These are phyloP conservation scores for Xylaria flabelliformis DNA, from an alignment of 495 filamentous ascomycete genomes.

Conservation along the genomic window DNA sequence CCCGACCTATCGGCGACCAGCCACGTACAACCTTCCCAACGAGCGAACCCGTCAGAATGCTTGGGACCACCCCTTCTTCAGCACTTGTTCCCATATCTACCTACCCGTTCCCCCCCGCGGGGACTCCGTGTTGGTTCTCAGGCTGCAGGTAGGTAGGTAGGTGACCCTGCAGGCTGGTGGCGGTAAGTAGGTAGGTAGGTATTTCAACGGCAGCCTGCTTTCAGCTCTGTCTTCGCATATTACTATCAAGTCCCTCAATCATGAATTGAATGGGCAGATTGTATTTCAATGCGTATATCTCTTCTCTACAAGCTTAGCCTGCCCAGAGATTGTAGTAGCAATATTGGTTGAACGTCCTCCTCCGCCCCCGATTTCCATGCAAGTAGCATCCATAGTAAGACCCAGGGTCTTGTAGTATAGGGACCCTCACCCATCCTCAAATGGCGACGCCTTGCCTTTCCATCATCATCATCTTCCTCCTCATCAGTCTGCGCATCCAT, in stretches of 20 bases:
- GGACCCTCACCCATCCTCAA: slow-evolving; percentile 12
- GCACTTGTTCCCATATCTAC: background rate
- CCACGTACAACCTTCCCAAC: slow-evolving; percentile 7
- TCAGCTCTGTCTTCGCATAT: background rate
- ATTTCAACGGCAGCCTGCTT: slow-evolving; percentile 1
- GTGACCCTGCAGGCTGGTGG: slow-evolving; percentile 7
- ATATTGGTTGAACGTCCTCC: background rate
- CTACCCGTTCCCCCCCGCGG: background rate
- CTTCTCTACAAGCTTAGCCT: background rate
- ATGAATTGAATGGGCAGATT: background rate
- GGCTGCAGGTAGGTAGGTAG: slow-evolving; percentile 3
- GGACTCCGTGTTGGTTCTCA: slow-evolving; percentile 5
- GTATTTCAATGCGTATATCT: background rate
- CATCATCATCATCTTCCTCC: slow-evolving; percentile 3
- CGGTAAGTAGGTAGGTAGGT: background rate
- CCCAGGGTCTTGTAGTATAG: slow-evolving; percentile 29
- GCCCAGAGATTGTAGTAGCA: slow-evolving; percentile 5
- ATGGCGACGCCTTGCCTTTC: slow-evolving; percentile 27
- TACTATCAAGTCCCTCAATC: background rate
- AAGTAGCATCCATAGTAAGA: slow-evolving; percentile 23
- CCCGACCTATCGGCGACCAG: slow-evolving; percentile 13
- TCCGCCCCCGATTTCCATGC: slow-evolving; percentile 18
- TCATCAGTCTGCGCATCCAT: slow-evolving; percentile 21
- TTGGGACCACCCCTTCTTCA: background rate
- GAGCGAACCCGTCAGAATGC: background rate